A percentile compares a stretch with the other conserved stretches of the same genome.
Evolutionary conservation across 805 yeast species (phyloP).

Genomic region (Sugiyamaella marilandica): DNA sequence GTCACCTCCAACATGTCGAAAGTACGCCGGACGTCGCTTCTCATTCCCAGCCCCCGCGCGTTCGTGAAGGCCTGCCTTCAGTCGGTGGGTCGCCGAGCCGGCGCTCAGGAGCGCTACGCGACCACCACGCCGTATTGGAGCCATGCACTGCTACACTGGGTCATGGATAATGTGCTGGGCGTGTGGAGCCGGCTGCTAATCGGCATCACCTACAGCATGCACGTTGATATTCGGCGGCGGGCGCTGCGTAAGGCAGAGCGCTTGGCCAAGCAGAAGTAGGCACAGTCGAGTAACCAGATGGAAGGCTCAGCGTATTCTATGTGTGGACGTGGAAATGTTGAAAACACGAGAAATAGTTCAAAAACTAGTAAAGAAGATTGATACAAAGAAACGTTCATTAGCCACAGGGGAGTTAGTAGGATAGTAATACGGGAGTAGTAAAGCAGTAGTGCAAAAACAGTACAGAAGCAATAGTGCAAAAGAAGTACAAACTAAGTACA

Average conservation of each 20-base stretch:
- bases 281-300: background rate
- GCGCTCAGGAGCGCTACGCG: slow-evolving; percentile 86
- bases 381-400: no score
- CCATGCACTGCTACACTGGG: slow-evolving; percentile 88
- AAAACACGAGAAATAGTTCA: no score
- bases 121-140: slow-evolving; percentile 90
- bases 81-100: slow-evolving; percentile 75
- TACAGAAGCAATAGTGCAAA: no score
- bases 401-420: no score
- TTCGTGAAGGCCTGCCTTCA: slow-evolving; percentile 73
- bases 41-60: slow-evolving; percentile 75
- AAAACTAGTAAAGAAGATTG: no score
- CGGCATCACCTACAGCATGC: slow-evolving; percentile 66
- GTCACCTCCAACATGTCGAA: slow-evolving; percentile 97
- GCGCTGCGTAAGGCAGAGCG: slow-evolving; percentile 71
- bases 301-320: background rate
- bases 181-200: slow-evolving; percentile 71
- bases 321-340: background rate
- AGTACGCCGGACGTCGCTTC: slow-evolving; percentile 65
- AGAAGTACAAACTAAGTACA: no score
- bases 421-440: no score
- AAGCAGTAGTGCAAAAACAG: no score
- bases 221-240: slow-evolving; percentile 69
- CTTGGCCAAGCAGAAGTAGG: slow-evolving; percentile 17
- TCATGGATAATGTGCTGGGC: slow-evolving; percentile 72